Evolutionary conservation across 2,329 filamentous ascomycete species (phyloP).

Genomic region (Drechslerella dactyloides): DNA sequence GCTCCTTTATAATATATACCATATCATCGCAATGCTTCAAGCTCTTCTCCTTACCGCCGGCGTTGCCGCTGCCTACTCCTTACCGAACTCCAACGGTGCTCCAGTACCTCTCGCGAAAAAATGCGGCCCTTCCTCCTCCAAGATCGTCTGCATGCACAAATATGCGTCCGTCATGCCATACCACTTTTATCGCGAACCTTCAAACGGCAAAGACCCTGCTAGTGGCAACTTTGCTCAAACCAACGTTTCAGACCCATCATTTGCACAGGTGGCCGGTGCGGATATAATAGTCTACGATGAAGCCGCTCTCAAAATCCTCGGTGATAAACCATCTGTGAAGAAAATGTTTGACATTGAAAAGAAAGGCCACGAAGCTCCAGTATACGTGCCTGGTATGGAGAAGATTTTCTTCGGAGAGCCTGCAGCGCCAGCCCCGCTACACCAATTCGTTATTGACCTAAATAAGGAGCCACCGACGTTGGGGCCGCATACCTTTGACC

Average conservation of each 20-base stretch:
- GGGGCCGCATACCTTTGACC: constrained; percentile 58
- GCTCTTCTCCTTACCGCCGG: constrained; percentile 16
- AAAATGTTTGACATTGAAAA: constrained; percentile 58
- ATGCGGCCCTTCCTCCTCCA: constrained; percentile 22
- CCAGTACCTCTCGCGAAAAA: constrained; percentile 52
- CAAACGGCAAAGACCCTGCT: constrained; percentile 20
- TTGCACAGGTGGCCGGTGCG: constrained; percentile 56
- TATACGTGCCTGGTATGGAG: constrained; percentile 59
- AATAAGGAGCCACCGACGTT: constrained; percentile 59
- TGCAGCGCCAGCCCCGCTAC: constrained; percentile 57
- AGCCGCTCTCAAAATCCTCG: constrained; percentile 58
- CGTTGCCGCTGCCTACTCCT: constrained; percentile 10
- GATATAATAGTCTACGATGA: constrained; percentile 59
- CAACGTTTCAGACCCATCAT: constrained; percentile 56
- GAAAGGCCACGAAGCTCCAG: constrained; percentile 60
- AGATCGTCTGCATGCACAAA: constrained; percentile 22
- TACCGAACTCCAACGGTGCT: constrained; percentile 55
- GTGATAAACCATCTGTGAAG: constrained; percentile 57
- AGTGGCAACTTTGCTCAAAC: constrained; percentile 15
- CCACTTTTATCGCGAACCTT: constrained; percentile 20
- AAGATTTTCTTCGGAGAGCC: constrained; percentile 59
- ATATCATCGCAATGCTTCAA: constrained; percentile 16
- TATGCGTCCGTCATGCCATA: constrained; percentile 21
- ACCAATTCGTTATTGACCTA: constrained; percentile 59
- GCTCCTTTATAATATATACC: constrained; percentile 6